Base-by-base conservation (phyloP, 768 basidiomycete species). In the Amanita subjunquillea region DNA sequence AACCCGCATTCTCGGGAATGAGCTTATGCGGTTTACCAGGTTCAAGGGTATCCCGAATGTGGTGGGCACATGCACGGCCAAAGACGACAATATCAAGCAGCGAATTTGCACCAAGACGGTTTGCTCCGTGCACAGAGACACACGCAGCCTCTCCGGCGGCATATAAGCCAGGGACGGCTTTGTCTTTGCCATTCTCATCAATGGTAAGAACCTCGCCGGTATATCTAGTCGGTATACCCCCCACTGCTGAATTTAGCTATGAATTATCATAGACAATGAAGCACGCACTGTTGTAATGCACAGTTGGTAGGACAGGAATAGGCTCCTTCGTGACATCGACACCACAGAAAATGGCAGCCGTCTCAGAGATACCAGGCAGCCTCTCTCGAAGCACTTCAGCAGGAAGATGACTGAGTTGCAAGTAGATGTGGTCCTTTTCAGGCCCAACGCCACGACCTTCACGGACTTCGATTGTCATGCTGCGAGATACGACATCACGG, bases 311-410 rank as follows among this genome's bases (percentile, higher is more conserved):
- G 25, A 99, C 96, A 36, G 96, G 96, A 62, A 99, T 99, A 34
- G 96, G 96, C 67, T 98, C 95, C 75, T 99, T 98, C 57, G 96
- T 98, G 53, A 99, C 96, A 69, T 99, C 96, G 55, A 98, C 96
- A 67, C 96, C 96, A 59, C 91, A 80, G 74, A 99, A 99, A 66
- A 99, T 98, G 53, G 96, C 88, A 20, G 96, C 96, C 7, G 96
- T 99, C 76, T 99, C 96, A 45, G 96, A 98, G 65, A 99, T 99
- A 78, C 96, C 96, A 55, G 96, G 96, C 23, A 99, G 77, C 63
- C 96, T 84, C 69, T 98, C 95, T 64, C 90, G 92, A 50, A 99
- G 83, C 60, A 98, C 82, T 58, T 96, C 93, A 46, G 96, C 78
- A 53, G 96, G 96, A 17, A 99, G 75, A 74, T 99, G 96, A 65